These are phyloP conservation scores for Zymoseptoria pseudotritici DNA, from an alignment of 2,329 filamentous ascomycete species.

Conservation along the genomic window DNA sequence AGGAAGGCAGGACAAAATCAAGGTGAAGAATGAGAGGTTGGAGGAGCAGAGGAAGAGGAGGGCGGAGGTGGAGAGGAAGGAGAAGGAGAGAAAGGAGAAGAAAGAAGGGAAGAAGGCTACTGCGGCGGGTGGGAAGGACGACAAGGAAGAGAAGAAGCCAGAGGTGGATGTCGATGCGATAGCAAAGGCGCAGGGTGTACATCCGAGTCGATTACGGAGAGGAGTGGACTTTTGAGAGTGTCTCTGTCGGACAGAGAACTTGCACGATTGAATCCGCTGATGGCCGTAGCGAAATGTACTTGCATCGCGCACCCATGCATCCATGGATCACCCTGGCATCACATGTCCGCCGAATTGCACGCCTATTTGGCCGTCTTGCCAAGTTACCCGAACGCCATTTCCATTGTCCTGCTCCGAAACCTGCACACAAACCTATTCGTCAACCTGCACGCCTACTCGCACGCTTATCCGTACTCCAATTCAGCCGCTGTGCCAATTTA, in stretches of 20 bases:
- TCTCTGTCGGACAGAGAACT: neutral
- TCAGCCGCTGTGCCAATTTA: too few species aligned
- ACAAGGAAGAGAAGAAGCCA: constrained; percentile 25
- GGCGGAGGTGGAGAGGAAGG: constrained; percentile 42
- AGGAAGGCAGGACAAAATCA: constrained; percentile 66
- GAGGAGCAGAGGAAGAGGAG: constrained; percentile 57
- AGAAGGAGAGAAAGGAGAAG: constrained; percentile 37
- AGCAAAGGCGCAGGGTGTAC: constrained; percentile 20
- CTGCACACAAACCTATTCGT: too few species aligned
- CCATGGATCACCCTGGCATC: too few species aligned
- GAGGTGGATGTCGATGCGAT: constrained; percentile 5
- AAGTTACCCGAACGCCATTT: too few species aligned
- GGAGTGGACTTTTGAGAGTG: neutral
- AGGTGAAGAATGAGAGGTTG: constrained; percentile 77
- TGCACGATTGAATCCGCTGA: too few species aligned
- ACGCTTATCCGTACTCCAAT: too few species aligned
- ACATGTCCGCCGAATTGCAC: too few species aligned
- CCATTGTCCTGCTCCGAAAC: too few species aligned
- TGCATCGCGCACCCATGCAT: too few species aligned
- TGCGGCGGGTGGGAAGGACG: constrained; percentile 32
- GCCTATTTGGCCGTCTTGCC: too few species aligned
- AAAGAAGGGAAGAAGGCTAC: constrained; percentile 27
- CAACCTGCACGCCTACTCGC: too few species aligned
- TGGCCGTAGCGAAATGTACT: too few species aligned
- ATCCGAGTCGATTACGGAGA: constrained; percentile 26